phyloP scores from a whole-genome alignment of 2,329 filamentous ascomycete genomes.

The Cylindrodendrum hubeiense region DNA sequence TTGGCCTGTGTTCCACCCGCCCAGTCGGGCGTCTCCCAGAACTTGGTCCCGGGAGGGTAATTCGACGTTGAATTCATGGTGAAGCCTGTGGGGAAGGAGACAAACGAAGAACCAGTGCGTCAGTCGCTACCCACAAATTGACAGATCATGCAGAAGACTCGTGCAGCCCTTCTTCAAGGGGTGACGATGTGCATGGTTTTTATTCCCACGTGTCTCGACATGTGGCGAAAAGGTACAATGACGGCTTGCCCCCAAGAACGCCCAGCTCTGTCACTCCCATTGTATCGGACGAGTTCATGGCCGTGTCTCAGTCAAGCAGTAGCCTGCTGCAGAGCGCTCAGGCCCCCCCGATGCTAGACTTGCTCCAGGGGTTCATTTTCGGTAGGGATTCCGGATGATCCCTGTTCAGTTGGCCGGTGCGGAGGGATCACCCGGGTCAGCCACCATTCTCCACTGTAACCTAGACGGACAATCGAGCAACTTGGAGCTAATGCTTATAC shows the following conservation, averaged over 20 bases:
- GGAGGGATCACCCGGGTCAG: slow-evolving; percentile 2
- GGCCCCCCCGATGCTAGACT: not conserved
- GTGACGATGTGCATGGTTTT: not conserved
- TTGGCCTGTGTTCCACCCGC: slow-evolving; percentile 14
- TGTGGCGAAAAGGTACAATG: not conserved
- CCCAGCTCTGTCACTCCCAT: not conserved
- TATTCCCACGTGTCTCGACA: not conserved
- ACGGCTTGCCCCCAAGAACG: slow-evolving; percentile 1
- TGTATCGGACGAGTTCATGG: not conserved
- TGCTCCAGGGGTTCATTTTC: slow-evolving; percentile 1
- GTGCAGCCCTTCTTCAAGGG: not conserved
- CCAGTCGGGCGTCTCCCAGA: slow-evolving; percentile 22
- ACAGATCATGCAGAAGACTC: not conserved
- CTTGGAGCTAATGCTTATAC: not conserved
- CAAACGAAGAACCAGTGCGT: not conserved
- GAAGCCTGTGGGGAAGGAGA: not conserved
- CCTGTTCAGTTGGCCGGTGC: not conserved
- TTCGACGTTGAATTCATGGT: slow-evolving; percentile 10
- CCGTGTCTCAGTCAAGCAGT: not conserved
- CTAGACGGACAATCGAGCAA: not conserved
- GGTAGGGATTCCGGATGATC: not conserved
- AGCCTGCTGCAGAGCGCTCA: not conserved
- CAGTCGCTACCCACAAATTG: not conserved
- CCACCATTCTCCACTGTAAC: not conserved
- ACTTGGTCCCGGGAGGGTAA: slow-evolving; percentile 14